A percentile compares a stretch with the other conserved stretches of the same genome.
phyloP scores from a whole-genome alignment of 2,329 filamentous ascomycete genomes.

The Teratosphaeriaceae sp. region DNA sequence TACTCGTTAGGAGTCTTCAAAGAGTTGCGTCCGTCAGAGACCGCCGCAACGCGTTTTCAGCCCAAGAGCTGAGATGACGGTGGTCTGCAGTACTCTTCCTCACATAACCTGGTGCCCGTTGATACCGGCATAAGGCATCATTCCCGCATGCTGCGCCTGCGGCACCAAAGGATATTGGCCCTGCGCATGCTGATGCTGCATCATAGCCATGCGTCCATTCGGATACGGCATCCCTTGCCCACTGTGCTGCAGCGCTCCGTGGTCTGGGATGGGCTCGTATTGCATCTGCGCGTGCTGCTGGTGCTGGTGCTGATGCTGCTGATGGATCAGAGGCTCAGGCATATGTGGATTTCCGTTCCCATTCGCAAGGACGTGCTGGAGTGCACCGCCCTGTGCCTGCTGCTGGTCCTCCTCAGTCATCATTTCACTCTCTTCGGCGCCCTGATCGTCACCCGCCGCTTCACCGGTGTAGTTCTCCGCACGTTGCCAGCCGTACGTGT shows the following conservation, averaged over 20 bases:
- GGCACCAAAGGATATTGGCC: conserved; percentile 21
- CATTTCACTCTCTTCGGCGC: conserved; percentile 22
- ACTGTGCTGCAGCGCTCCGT: conserved; percentile 4
- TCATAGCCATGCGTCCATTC: conserved; percentile 15
- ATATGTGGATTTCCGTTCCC: neutral
- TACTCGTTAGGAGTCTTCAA: no score
- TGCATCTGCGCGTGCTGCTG: conserved; percentile 20
- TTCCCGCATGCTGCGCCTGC: conserved; percentile 15
- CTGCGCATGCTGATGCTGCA: conserved; percentile 14
- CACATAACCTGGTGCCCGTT: conserved; percentile 8
- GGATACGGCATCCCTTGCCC: conserved; percentile 13
- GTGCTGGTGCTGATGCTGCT: conserved; percentile 12
- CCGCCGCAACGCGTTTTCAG: neutral
- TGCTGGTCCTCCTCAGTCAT: neutral
- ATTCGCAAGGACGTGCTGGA: neutral
- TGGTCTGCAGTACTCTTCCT: no score
- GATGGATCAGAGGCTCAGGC: neutral
- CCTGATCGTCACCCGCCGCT: conserved; percentile 21
- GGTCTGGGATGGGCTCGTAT: conserved; percentile 20
- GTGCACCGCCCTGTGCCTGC: neutral
- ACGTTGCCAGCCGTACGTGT: conserved; percentile 28
- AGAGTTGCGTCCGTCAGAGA: neutral
- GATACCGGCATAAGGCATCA: conserved; percentile 23
- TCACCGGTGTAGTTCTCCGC: conserved; percentile 28
- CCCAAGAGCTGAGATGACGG: no score